Conservation (phyloP, 2,329 filamentous ascomycete species). For the Ceratocystis alfenasii region DNA sequence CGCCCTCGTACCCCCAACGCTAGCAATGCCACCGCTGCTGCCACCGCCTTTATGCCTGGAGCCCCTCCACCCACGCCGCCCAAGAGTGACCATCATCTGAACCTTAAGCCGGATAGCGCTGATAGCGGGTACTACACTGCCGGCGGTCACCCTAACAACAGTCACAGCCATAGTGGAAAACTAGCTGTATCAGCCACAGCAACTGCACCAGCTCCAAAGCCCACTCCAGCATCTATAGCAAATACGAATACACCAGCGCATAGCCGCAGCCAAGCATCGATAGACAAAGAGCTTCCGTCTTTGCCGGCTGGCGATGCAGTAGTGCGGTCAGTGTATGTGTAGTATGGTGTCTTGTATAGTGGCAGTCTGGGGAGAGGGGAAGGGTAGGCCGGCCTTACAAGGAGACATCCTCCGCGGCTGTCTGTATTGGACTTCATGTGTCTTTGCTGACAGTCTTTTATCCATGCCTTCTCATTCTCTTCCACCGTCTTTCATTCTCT, state of each 20-base stretch:
- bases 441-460: not conserved
- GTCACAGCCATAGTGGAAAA: not conserved
- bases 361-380: slow-evolving; percentile 5
- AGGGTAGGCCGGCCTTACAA: not conserved
- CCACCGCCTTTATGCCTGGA: slow-evolving; percentile 28
- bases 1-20: slow-evolving; percentile 34
- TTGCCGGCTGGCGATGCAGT: slow-evolving; percentile 33
- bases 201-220: slow-evolving; percentile 8
- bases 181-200: not conserved
- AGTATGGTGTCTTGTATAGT: slow-evolving; percentile 3
- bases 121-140: slow-evolving; percentile 37
- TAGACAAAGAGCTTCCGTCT: slow-evolving; percentile 50
- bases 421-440: slow-evolving; percentile 14
- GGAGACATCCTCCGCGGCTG: not conserved
- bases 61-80: slow-evolving; percentile 37
- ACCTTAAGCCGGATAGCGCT: slow-evolving; percentile 36
- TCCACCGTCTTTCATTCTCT: slow-evolving; percentile 19
- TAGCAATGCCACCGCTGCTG: no score
- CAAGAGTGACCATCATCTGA: slow-evolving; percentile 32
- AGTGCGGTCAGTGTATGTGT: slow-evolving; percentile 19
- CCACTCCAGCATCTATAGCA: no score
- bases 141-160: not conserved
- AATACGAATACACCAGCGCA: not conserved
- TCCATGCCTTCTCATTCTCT: slow-evolving; percentile 1
- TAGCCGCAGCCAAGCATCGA: slow-evolving; percentile 36